Conservation (phyloP, 1,284 basidiomycete genomes). For the Sporisorium exsertum region DNA sequence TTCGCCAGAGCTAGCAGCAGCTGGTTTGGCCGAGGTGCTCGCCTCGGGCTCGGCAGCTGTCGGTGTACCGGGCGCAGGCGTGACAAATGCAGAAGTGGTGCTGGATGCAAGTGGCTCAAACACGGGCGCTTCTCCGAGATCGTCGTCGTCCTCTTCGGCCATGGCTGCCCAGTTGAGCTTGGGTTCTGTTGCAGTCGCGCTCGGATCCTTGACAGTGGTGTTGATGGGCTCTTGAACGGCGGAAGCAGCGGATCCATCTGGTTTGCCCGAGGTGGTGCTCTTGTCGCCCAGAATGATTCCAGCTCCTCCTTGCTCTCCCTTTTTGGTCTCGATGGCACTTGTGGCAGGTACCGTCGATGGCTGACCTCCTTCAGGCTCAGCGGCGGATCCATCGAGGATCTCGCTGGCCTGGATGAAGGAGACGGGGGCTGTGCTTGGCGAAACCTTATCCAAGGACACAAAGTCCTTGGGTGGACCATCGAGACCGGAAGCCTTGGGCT, state of each 20-base stretch:
- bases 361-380: slow-evolving; percentile 37
- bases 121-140: slow-evolving; percentile 44
- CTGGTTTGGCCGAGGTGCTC: slow-evolving; percentile 4
- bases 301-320: slow-evolving; percentile 29
- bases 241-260: slow-evolving; percentile 28
- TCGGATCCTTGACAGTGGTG: slow-evolving; percentile 9
- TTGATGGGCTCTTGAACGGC: slow-evolving; percentile 36
- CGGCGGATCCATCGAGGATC: slow-evolving; percentile 21
- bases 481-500: slow-evolving; percentile 13
- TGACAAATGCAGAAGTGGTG: slow-evolving; percentile 36
- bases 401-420: slow-evolving; percentile 51
- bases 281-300: slow-evolving; percentile 25
- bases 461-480: slow-evolving; percentile 28
- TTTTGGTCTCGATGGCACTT: slow-evolving; percentile 7
- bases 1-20: neutral
- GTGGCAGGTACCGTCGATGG: slow-evolving; percentile 20
- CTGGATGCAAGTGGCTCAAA: slow-evolving; percentile 36
- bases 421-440: slow-evolving; percentile 21
- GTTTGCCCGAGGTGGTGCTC: slow-evolving; percentile 10
- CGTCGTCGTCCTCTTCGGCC: slow-evolving; percentile 50
- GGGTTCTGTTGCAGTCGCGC: slow-evolving; percentile 9
- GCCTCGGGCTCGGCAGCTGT: slow-evolving; percentile 8
- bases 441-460: slow-evolving; percentile 13
- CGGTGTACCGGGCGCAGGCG: slow-evolving; percentile 29
- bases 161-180: slow-evolving; percentile 52